Evolutionary conservation across 23 red algal species (phyloP).

Genomic region (Gracilaria gracilis): DNA sequence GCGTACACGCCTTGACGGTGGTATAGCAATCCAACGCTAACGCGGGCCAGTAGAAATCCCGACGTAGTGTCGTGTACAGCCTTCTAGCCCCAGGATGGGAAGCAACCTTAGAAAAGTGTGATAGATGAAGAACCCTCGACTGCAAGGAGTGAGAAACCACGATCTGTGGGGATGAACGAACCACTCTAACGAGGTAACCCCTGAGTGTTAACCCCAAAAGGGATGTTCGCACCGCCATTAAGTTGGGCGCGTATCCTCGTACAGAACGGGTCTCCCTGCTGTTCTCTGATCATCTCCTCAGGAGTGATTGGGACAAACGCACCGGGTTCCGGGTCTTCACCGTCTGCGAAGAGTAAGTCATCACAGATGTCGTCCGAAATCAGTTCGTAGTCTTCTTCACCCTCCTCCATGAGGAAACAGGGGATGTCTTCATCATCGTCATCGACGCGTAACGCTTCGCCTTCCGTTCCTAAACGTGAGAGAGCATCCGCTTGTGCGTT

Average conservation of each 20-base stretch:
- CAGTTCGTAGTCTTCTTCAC: background rate
- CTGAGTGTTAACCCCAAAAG: background rate
- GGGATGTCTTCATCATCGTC: background rate
- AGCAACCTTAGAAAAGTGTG: background rate
- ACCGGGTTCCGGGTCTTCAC: background rate
- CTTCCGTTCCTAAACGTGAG: background rate
- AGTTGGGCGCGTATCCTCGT: background rate
- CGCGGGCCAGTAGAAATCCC: conserved; percentile 17
- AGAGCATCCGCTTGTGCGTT: background rate
- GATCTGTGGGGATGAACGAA: background rate
- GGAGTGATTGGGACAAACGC: background rate
- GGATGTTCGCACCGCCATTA: background rate
- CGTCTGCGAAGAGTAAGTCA: background rate
- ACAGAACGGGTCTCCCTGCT: background rate
- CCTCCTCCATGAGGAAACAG: background rate
- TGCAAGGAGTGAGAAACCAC: conserved; percentile 20
- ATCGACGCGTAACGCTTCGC: background rate
- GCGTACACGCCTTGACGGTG: too few relatives aligned
- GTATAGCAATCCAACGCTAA: background rate
- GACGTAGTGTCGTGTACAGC: conserved; percentile 1
- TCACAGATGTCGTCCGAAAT: background rate
- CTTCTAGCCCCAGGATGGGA: background rate
- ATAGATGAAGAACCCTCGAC: background rate
- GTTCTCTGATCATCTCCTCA: background rate
- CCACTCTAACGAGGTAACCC: background rate